Evolutionary conservation across 2,329 filamentous ascomycete genomes (phyloP).

Genomic region (Botrytis fabae): DNA sequence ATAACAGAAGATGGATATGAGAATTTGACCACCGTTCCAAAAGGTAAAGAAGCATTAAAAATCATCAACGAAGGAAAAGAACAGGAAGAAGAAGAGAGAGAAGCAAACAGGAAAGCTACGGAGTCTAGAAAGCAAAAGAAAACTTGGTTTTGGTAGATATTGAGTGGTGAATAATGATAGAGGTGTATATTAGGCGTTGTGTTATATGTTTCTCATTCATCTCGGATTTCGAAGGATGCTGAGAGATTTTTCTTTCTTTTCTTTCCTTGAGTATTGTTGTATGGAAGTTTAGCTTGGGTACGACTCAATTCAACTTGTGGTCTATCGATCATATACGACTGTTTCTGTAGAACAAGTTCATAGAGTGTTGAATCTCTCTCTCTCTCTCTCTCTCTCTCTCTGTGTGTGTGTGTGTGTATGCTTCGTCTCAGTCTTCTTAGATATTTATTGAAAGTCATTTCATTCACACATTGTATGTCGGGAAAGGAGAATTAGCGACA

Average conservation of each 20-base stretch:
- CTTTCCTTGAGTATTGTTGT: background rate
- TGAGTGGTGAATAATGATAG: background rate
- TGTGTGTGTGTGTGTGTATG: background rate
- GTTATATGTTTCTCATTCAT: background rate
- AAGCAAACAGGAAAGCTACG: slow-evolving; percentile 16
- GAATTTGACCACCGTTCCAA: slow-evolving; percentile 79
- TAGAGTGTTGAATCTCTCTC: background rate
- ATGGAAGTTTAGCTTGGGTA: background rate
- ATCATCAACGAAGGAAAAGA: slow-evolving; percentile 49
- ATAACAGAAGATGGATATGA: slow-evolving; percentile 78
- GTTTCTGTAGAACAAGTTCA: background rate
- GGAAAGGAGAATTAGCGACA: background rate
- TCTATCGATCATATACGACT: background rate
- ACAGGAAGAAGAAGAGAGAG: slow-evolving; percentile 16
- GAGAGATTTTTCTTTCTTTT: background rate
- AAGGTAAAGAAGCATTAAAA: slow-evolving; percentile 68
- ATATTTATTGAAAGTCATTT: background rate
- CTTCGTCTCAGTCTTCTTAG: background rate
- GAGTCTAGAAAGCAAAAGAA: slow-evolving; percentile 17
- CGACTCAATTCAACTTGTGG: slow-evolving; percentile 1
- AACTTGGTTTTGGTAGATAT: slow-evolving; percentile 33
- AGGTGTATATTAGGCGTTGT: background rate
- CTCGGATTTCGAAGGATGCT: background rate
- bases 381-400: background rate
- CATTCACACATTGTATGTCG: background rate